Percentiles rank a stretch among this genome's conserved stretches.
These are phyloP conservation scores for Trichoderma orchidacearum DNA, from an alignment of 495 filamentous ascomycete genomes.

Conservation along the genomic window DNA sequence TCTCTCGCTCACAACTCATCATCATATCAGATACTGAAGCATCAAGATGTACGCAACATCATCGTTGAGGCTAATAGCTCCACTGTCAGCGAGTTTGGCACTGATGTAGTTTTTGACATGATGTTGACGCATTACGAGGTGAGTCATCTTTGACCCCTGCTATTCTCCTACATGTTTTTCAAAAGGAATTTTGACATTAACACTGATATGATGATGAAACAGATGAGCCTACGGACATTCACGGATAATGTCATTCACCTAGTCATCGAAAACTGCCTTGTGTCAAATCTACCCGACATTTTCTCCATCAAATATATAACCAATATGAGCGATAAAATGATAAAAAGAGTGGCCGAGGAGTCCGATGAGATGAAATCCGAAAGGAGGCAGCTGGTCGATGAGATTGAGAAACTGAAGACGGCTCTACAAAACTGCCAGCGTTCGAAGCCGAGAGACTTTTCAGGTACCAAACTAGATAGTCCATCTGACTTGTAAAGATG, in stretches of 20 bases:
- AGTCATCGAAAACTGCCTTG: constrained; percentile 15
- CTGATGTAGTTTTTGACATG: constrained; percentile 18
- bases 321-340: constrained; percentile 6
- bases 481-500: too few relatives aligned
- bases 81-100: constrained; percentile 12
- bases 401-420: constrained; percentile 7
- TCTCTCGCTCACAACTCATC: constrained; percentile 5
- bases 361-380: constrained; percentile 1
- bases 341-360: constrained; percentile 11
- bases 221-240: constrained; percentile 11
- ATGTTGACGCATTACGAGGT: constrained; percentile 23
- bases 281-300: constrained; percentile 12
- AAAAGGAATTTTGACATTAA: neutral
- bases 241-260: constrained; percentile 15
- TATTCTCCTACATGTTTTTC: neutral
- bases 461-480: too few relatives aligned
- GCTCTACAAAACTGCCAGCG: neutral
- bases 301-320: constrained; percentile 6
- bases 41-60: neutral
- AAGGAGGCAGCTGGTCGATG: neutral
- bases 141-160: constrained; percentile 4
- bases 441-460: neutral
- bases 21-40: neutral
- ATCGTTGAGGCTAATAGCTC: neutral
- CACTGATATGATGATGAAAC: neutral